Conservation (phyloP, 2,329 filamentous ascomycete genomes). For the Conoideocrella luteorostrata region DNA sequence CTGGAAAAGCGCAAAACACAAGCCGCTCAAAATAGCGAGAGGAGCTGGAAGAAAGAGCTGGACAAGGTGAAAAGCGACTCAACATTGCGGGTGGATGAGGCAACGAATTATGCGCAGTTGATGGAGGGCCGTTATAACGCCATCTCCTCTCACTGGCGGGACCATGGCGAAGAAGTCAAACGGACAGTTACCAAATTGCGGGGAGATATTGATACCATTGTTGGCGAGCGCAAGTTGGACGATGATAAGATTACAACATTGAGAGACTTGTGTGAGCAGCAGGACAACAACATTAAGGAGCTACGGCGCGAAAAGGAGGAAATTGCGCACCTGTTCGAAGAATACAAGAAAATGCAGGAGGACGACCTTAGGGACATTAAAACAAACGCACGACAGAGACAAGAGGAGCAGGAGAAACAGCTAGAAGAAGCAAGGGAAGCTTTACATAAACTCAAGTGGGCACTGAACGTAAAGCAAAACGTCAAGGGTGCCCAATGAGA, state of each 20-base stretch:
- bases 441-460: slow-evolving; percentile 67
- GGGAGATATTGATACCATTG: slow-evolving; percentile 47
- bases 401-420: slow-evolving; percentile 53
- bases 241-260: slow-evolving; percentile 59
- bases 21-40: slow-evolving; percentile 54
- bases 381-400: slow-evolving; percentile 46
- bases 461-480: slow-evolving; percentile 59
- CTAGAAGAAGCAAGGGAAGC: slow-evolving; percentile 53
- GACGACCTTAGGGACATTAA: slow-evolving; percentile 55
- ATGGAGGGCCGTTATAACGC: slow-evolving; percentile 66
- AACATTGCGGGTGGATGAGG: slow-evolving; percentile 58
- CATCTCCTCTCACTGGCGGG: slow-evolving; percentile 59
- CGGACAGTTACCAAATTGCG: slow-evolving; percentile 42
- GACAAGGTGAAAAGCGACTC: slow-evolving; percentile 55
- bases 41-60: slow-evolving; percentile 55
- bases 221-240: slow-evolving; percentile 50
- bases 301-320: slow-evolving; percentile 55
- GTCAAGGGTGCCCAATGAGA: slow-evolving; percentile 46
- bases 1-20: slow-evolving; percentile 56
- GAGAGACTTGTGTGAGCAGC: slow-evolving; percentile 65
- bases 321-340: slow-evolving; percentile 53
- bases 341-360: slow-evolving; percentile 60
- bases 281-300: slow-evolving; percentile 60
- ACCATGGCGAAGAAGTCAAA: slow-evolving; percentile 57
- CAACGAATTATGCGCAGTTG: slow-evolving; percentile 56